These are phyloP conservation scores for Podaxis carcinomalis DNA, from an alignment of 768 basidiomycete species.

Conservation along the genomic window DNA sequence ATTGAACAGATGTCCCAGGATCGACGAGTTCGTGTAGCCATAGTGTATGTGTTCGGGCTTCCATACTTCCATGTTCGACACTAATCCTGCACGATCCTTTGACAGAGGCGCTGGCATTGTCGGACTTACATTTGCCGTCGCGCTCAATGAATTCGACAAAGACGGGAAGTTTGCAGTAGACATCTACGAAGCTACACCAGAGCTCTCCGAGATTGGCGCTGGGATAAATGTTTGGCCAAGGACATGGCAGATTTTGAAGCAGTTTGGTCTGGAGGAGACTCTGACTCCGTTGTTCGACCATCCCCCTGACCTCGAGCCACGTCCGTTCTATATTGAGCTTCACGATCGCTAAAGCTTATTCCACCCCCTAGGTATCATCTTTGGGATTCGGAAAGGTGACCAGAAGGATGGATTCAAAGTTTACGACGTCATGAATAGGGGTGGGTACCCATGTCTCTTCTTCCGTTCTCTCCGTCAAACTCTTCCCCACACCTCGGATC, in stretches of 20 bases:
- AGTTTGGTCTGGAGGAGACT: constrained; percentile 12
- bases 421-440: constrained; percentile 20
- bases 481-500: not conserved
- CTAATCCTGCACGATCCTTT: not conserved
- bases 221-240: constrained; percentile 35
- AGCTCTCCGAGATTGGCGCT: constrained; percentile 39
- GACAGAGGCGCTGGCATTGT: constrained; percentile 39
- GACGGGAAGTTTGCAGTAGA: constrained; percentile 25
- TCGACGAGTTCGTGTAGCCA: not conserved
- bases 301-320: constrained; percentile 12
- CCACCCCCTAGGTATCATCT: not conserved
- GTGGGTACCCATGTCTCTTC: constrained; percentile 11
- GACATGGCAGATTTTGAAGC: constrained; percentile 14
- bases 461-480: not conserved
- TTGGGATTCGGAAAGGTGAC: constrained; percentile 28
- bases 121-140: constrained; percentile 32
- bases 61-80: not conserved
- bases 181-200: constrained; percentile 36
- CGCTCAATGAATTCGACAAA: constrained; percentile 22
- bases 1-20: not conserved
- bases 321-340: not conserved
- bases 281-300: constrained; percentile 13
- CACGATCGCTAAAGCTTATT: not conserved
- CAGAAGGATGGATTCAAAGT: constrained; percentile 25
- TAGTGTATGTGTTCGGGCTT: not conserved